A percentile compares a stretch with the other conserved stretches of the same genome.
Conservation (phyloP, 768 basidiomycete genomes). For the Kwoniella botswanensis region DNA sequence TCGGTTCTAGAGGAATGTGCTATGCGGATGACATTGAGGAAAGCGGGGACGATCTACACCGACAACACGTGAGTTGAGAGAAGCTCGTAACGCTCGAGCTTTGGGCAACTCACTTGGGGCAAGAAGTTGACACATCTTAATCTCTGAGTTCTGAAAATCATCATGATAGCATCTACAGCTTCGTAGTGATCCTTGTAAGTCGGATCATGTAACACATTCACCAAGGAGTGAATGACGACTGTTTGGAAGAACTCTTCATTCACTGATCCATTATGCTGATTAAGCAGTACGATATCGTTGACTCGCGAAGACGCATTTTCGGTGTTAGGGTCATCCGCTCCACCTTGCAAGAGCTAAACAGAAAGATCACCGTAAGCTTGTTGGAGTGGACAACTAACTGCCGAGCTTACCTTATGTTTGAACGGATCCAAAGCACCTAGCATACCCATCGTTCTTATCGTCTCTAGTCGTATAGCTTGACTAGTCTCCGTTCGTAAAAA, state of each 20-base stretch:
- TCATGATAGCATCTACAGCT: slow-evolving; percentile 97
- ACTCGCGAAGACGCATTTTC: slow-evolving; percentile 63
- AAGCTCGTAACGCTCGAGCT: neutral
- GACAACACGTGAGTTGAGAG: slow-evolving; percentile 4
- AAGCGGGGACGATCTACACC: slow-evolving; percentile 81
- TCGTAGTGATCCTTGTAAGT: slow-evolving; percentile 84
- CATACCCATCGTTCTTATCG: slow-evolving; percentile 93
- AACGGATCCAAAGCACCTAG: slow-evolving; percentile 96
- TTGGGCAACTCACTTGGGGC: slow-evolving; percentile 70
- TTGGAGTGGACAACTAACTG: slow-evolving; percentile 32
- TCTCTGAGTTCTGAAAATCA: slow-evolving; percentile 97
- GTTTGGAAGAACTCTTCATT: slow-evolving; percentile 98
- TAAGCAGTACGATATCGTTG: slow-evolving; percentile 60
- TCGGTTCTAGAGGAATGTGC: slow-evolving; percentile 80
- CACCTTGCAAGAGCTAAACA: slow-evolving; percentile 57
- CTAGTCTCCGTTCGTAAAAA: slow-evolving; percentile 79
- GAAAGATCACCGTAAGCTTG: slow-evolving; percentile 52
- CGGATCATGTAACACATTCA: slow-evolving; percentile 85
- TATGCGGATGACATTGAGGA: slow-evolving; percentile 81
- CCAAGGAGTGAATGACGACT: slow-evolving; percentile 84
- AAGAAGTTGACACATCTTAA: slow-evolving; percentile 94
- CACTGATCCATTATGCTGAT: slow-evolving; percentile 61
- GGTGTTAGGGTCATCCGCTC: slow-evolving; percentile 68
- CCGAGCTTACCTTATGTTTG: slow-evolving; percentile 74
- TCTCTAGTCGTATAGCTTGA: slow-evolving; percentile 74